Percentiles rank a stretch among this genome's conserved stretches.
phyloP scores from a whole-genome alignment of 2,329 filamentous ascomycete genomes.

The Colletotrichum spinosum region DNA sequence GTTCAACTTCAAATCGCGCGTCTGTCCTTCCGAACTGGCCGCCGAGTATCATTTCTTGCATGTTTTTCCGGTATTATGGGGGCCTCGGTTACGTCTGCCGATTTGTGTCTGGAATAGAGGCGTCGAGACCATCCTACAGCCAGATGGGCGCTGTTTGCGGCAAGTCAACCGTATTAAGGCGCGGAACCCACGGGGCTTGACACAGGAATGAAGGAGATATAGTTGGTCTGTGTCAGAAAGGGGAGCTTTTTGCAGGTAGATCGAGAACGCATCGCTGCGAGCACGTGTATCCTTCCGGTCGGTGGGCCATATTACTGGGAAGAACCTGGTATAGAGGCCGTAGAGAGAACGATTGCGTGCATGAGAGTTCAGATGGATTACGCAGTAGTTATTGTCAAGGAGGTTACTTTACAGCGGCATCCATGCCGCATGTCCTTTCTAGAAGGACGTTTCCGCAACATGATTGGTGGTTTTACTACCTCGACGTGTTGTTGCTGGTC shows the following conservation, averaged over 20 bases:
- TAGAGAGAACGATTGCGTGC: conserved; percentile 1
- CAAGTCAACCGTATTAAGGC: background rate
- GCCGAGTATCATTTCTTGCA: background rate
- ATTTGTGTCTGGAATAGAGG: too few relatives aligned
- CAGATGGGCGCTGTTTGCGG: background rate
- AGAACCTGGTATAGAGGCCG: background rate
- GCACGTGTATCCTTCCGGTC: background rate
- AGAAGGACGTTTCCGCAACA: background rate
- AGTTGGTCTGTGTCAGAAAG: too few relatives aligned
- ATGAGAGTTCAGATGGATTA: conserved; percentile 7
- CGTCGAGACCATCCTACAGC: background rate
- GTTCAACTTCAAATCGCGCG: background rate
- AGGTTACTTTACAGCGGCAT: background rate
- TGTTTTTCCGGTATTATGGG: too few relatives aligned
- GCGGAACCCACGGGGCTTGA: background rate
- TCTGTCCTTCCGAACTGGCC: background rate
- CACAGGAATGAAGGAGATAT: too few relatives aligned
- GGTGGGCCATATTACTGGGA: too few relatives aligned
- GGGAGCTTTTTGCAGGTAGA: background rate
- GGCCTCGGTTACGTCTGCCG: too few relatives aligned
- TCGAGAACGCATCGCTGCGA: background rate
- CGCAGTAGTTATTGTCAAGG: too few relatives aligned
- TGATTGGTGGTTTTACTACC: conserved; percentile 5
- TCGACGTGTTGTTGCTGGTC: background rate
- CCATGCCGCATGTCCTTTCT: background rate